Percentiles rank a stretch among this genome's conserved stretches.
Conservation (phyloP, 192 early-diverging fungal species). For the Chytriomyces sp. region DNA sequence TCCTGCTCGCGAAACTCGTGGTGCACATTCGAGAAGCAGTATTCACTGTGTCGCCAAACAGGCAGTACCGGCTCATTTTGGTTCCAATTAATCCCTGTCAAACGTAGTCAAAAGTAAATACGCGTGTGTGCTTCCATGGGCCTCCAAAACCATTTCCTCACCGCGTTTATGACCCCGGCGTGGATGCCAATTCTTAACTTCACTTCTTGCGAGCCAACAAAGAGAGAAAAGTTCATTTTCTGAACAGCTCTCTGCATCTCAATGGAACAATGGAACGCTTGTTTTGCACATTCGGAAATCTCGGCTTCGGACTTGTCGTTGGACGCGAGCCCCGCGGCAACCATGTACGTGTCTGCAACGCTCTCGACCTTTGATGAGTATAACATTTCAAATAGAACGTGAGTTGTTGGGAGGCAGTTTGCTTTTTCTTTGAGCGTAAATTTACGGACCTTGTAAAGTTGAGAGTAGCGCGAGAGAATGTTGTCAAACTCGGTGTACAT, state of each 20-base stretch:
- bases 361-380: slow-evolving; percentile 10
- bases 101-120: background rate
- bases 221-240: background rate
- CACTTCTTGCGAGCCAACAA: slow-evolving; percentile 30
- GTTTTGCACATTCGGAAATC: slow-evolving; percentile 9
- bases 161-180: slow-evolving; percentile 39
- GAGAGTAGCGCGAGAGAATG: slow-evolving; percentile 9
- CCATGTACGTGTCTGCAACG: slow-evolving; percentile 34
- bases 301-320: background rate
- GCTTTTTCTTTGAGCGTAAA: background rate
- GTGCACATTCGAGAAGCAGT: slow-evolving; percentile 47
- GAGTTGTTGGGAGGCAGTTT: background rate
- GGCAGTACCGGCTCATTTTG: slow-evolving; percentile 52
- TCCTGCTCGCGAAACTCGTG: slow-evolving; percentile 30
- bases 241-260: slow-evolving; percentile 14
- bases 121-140: background rate
- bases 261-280: slow-evolving; percentile 16
- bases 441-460: slow-evolving; percentile 18
- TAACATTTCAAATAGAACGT: background rate
- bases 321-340: slow-evolving; percentile 30
- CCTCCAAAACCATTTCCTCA: background rate
- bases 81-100: slow-evolving; percentile 47
- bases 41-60: slow-evolving; percentile 52
- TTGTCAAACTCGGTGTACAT: slow-evolving; percentile 29
- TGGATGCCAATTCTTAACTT: slow-evolving; percentile 43